These are phyloP conservation scores for Dimocarpus longan DNA, from an alignment of 345 rosid genomes.

Conservation along the genomic window DNA sequence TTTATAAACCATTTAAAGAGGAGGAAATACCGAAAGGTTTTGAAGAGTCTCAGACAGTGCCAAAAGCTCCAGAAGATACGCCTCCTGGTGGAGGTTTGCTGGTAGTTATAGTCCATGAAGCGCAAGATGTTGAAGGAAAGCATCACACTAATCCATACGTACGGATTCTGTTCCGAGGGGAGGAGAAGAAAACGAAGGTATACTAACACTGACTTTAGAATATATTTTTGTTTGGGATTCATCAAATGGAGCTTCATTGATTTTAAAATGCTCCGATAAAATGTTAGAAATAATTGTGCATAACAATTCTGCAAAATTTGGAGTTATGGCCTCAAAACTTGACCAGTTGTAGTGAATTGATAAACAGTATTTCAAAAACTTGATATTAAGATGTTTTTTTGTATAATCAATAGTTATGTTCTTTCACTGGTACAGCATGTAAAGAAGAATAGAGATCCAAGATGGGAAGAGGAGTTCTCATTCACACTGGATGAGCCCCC, in stretches of 20 bases:
- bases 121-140: conserved; percentile 92
- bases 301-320: neutral
- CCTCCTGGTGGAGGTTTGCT: conserved; percentile 89
- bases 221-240: neutral
- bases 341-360: neutral
- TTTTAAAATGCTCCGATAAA: neutral
- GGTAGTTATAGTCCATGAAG: conserved; percentile 77
- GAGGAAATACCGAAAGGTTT: conserved; percentile 58
- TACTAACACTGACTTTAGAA: neutral
- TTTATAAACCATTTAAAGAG: conserved; percentile 80
- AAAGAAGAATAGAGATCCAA: conserved; percentile 93
- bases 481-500: conserved; percentile 86
- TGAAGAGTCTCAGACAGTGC: conserved; percentile 52
- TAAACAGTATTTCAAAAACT: neutral
- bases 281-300: neutral
- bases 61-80: conserved; percentile 82
- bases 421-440: conserved; percentile 45
- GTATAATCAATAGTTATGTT: conserved; percentile 8
- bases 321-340: neutral
- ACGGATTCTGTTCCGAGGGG: conserved; percentile 71
- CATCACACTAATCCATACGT: conserved; percentile 85
- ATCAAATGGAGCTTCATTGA: neutral
- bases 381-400: neutral
- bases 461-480: conserved; percentile 89
- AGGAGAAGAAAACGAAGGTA: conserved; percentile 85